phyloP scores from a whole-genome alignment of 2,329 filamentous ascomycete genomes.

The Aspergillus caelatus region DNA sequence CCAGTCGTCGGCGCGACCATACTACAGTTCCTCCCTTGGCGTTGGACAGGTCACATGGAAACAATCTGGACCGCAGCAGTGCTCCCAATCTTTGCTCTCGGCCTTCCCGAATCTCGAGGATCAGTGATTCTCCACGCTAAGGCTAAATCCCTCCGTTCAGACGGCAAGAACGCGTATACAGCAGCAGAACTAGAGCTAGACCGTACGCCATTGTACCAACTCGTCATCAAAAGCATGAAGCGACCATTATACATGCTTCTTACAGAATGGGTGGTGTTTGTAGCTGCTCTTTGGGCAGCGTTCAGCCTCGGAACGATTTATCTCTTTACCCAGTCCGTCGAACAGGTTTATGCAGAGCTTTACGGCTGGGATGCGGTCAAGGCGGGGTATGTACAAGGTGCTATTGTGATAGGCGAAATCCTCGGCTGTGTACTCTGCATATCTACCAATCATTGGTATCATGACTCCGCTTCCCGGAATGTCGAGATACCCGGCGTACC shows the following conservation, averaged over 20 bases:
- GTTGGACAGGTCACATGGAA: constrained; percentile 48
- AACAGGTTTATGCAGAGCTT: constrained; percentile 42
- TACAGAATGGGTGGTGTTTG: constrained; percentile 47
- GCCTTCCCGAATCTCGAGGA: constrained; percentile 44
- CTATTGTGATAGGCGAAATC: constrained; percentile 44
- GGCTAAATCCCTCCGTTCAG: constrained; percentile 38
- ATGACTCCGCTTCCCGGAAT: constrained; percentile 36
- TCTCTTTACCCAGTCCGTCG: constrained; percentile 45
- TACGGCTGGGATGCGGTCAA: constrained; percentile 31
- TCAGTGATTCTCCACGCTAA: constrained; percentile 42
- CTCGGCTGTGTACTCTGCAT: constrained; percentile 42
- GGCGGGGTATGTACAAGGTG: constrained; percentile 43
- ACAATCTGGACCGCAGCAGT: constrained; percentile 40
- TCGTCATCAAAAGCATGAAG: constrained; percentile 38
- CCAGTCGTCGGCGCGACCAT: constrained; percentile 48
- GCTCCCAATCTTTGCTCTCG: constrained; percentile 43
- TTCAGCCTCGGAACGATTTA: constrained; percentile 48
- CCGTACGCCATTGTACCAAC: constrained; percentile 28
- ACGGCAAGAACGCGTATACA: constrained; percentile 31
- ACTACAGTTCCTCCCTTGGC: constrained; percentile 25
- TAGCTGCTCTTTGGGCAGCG: constrained; percentile 46
- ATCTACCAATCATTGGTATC: constrained; percentile 29
- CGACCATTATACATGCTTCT: constrained; percentile 40
- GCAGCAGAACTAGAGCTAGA: constrained; percentile 46
- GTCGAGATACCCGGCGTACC: constrained; percentile 41